Percentiles rank a stretch among this genome's conserved stretches.
Evolutionary conservation across 441 rosid genomes (phyloP).

Genomic region (Flueggea neowawraea): DNA sequence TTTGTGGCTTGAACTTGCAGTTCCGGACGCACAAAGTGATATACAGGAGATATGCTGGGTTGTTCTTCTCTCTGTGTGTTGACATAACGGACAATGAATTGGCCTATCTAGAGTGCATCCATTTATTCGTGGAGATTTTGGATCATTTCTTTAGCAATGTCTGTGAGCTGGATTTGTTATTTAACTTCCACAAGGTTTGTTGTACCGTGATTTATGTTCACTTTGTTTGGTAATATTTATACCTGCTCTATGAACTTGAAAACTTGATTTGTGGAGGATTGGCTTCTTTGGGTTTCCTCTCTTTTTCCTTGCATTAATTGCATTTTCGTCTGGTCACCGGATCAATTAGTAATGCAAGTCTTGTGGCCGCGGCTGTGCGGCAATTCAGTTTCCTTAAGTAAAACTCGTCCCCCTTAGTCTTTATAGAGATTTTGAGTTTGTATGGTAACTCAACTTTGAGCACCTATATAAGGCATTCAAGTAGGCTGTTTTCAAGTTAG

Average conservation of each 20-base stretch:
- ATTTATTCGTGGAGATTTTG: slow-evolving; percentile 93
- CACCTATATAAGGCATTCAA: too few species aligned
- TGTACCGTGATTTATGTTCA: background rate
- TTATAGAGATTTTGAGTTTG: too few species aligned
- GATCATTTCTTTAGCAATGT: slow-evolving; percentile 99
- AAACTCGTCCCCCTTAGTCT: too few species aligned
- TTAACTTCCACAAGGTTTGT: slow-evolving; percentile 93
- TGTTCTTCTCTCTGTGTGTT: slow-evolving; percentile 90
- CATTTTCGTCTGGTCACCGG: background rate
- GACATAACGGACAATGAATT: slow-evolving; percentile 95
- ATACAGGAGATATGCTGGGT: slow-evolving; percentile 94
- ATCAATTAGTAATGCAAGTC: background rate
- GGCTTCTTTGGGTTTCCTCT: too few species aligned
- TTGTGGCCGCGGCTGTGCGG: background rate
- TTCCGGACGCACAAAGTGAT: slow-evolving; percentile 95
- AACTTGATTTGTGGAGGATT: too few species aligned
- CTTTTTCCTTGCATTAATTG: background rate
- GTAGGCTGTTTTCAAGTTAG: too few species aligned
- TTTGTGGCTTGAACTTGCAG: slow-evolving; percentile 33
- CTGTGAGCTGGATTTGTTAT: slow-evolving; percentile 96
- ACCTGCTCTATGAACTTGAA: background rate
- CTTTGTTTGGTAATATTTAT: background rate
- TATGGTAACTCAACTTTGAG: too few species aligned
- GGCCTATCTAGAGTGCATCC: slow-evolving; percentile 95
- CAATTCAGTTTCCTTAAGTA: background rate